A percentile compares a stretch with the other conserved stretches of the same genome.
phyloP scores from a whole-genome alignment of 495 filamentous ascomycete genomes.

The Penicillium antarcticum region DNA sequence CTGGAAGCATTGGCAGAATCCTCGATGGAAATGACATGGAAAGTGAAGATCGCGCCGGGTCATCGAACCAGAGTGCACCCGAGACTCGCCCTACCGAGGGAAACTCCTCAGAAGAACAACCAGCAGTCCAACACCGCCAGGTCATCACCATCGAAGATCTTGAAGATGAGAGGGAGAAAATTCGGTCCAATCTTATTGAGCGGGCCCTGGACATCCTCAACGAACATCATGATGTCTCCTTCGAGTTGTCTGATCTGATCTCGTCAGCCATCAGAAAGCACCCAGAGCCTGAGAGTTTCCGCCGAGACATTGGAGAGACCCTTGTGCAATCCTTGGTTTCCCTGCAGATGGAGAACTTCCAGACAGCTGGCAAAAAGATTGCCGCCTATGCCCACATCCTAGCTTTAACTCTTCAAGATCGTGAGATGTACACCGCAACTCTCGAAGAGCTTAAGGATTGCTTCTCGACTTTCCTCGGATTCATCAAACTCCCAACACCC shows the following conservation, averaged over 20 bases:
- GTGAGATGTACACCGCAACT: conserved; percentile 74
- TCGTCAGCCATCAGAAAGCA: conserved; percentile 69
- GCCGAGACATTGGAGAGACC: conserved; percentile 74
- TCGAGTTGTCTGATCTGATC: conserved; percentile 87
- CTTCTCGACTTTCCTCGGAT: conserved; percentile 69
- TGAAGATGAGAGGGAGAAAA: conserved; percentile 66
- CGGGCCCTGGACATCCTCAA: conserved; percentile 86
- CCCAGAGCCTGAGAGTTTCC: conserved; percentile 56
- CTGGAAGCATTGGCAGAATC: conserved; percentile 35
- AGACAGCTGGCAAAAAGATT: conserved; percentile 73
- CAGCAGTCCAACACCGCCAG: conserved; percentile 28
- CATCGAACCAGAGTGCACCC: conserved; percentile 11
- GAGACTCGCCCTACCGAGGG: conserved; percentile 10
- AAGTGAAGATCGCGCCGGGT: conserved; percentile 26
- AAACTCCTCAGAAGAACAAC: conserved; percentile 23
- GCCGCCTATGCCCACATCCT: conserved; percentile 92
- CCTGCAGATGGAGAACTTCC: conserved; percentile 67
- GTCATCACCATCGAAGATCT: conserved; percentile 74
- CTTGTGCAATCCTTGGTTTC: conserved; percentile 87
- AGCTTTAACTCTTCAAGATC: conserved; percentile 80
- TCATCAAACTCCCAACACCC: conserved; percentile 64
- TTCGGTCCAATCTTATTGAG: conserved; percentile 79
- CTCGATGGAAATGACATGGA: conserved; percentile 28
- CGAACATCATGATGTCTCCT: conserved; percentile 82
- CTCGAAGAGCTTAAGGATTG: conserved; percentile 74